Percentiles rank a stretch among this genome's conserved stretches.
These are phyloP conservation scores for Priceomyces haplophilus DNA, from an alignment of 805 yeast species.

Conservation along the genomic window DNA sequence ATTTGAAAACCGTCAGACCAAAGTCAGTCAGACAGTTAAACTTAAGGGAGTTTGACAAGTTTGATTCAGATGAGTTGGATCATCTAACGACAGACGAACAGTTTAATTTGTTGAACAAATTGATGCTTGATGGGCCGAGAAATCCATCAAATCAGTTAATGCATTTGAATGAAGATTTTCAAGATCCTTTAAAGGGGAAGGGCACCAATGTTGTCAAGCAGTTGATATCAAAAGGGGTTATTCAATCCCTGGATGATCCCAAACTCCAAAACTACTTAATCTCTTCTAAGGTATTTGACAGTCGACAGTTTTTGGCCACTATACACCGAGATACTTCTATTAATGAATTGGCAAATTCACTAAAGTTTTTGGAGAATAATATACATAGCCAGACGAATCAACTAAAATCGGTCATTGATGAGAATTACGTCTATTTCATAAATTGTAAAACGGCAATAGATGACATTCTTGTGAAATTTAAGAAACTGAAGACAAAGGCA, in stretches of 20 bases:
- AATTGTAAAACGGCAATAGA: conserved; percentile 40
- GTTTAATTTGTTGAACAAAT: conserved; percentile 25
- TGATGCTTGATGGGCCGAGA: conserved; percentile 15
- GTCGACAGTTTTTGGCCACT: conserved; percentile 33
- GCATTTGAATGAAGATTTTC: conserved; percentile 17
- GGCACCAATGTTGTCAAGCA: conserved; percentile 27
- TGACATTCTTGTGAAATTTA: conserved; percentile 32
- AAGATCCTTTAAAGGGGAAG: conserved; percentile 34
- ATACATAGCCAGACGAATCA: conserved; percentile 35
- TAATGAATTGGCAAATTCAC: conserved; percentile 27
- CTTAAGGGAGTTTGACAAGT: conserved; percentile 11
- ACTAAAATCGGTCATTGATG: conserved; percentile 35
- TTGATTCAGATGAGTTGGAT: conserved; percentile 19
- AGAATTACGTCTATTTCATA: conserved; percentile 34
- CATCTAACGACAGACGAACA: conserved; percentile 26
- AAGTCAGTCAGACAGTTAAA: conserved; percentile 16
- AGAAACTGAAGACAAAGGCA: conserved; percentile 30
- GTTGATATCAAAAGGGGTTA: conserved; percentile 21
- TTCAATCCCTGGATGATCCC: conserved; percentile 29
- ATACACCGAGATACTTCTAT: conserved; percentile 38
- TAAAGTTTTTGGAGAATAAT: conserved; percentile 30
- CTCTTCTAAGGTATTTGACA: conserved; percentile 33
- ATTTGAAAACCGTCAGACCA: conserved; percentile 23
- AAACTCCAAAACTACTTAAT: conserved; percentile 30
- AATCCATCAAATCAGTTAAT: conserved; percentile 4